These are phyloP conservation scores for Phialocephala sp. DNA, from an alignment of 2,329 filamentous ascomycete genomes.

Conservation along the genomic window DNA sequence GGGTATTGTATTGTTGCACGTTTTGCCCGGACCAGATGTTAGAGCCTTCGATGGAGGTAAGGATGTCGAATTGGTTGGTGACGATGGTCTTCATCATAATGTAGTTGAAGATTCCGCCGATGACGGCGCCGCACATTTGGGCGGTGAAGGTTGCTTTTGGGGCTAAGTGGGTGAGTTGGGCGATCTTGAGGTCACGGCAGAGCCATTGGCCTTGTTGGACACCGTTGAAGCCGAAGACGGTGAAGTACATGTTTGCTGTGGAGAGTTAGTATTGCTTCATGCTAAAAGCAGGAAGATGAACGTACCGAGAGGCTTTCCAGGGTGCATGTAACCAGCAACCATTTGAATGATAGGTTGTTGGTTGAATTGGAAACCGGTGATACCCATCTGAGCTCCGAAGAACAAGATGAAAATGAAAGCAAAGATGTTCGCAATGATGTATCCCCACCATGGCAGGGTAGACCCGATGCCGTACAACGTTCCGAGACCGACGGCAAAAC, in stretches of 20 bases:
- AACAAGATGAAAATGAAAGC: slow-evolving; percentile 40
- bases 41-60: slow-evolving; percentile 49
- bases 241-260: slow-evolving; percentile 64
- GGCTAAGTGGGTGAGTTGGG: slow-evolving; percentile 54
- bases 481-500: slow-evolving; percentile 49
- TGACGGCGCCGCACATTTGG: slow-evolving; percentile 45
- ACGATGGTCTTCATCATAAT: slow-evolving; percentile 51
- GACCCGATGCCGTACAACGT: slow-evolving; percentile 22
- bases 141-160: slow-evolving; percentile 47
- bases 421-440: slow-evolving; percentile 38
- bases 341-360: slow-evolving; percentile 55
- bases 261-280: background rate
- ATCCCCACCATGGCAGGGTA: slow-evolving; percentile 38
- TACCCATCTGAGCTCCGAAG: slow-evolving; percentile 47
- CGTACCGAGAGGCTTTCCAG: slow-evolving; percentile 56
- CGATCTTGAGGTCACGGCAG: slow-evolving; percentile 55
- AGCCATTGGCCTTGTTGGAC: slow-evolving; percentile 52
- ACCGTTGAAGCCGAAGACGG: slow-evolving; percentile 66
- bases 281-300: background rate
- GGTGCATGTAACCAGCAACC: slow-evolving; percentile 52
- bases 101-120: slow-evolving; percentile 52
- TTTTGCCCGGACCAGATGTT: slow-evolving; percentile 55
- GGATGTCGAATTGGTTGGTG: slow-evolving; percentile 48
- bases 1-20: slow-evolving; percentile 52
- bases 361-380: slow-evolving; percentile 54